phyloP scores from a whole-genome alignment of 73 alveolate species.

The Paramecium sonneborni region DNA sequence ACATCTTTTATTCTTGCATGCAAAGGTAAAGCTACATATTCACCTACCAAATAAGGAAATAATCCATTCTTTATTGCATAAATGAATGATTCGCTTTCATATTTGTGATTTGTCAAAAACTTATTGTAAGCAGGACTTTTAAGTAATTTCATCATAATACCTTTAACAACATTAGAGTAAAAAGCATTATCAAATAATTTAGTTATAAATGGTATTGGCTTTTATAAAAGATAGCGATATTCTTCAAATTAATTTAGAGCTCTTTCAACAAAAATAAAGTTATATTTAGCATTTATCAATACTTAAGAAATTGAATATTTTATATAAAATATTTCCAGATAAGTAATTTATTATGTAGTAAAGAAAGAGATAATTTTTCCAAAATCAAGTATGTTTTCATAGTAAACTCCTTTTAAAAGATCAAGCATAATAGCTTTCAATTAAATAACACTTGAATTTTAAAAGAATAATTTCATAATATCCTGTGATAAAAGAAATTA shows the following conservation, averaged over 20 bases:
- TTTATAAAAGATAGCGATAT: background rate
- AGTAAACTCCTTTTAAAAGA: background rate
- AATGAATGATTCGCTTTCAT: background rate
- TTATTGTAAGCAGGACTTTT: slow-evolving; percentile 44
- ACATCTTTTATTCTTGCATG: background rate
- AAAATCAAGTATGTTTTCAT: background rate
- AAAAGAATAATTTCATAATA: background rate
- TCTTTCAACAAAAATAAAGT: background rate
- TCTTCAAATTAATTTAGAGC: slow-evolving; percentile 34
- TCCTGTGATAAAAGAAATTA: background rate
- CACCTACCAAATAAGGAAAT: slow-evolving; percentile 47
- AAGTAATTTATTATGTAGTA: background rate
- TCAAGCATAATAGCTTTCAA: background rate
- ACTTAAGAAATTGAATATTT: background rate
- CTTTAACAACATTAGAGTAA: background rate
- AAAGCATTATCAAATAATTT: slow-evolving; percentile 27
- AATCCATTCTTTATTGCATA: background rate
- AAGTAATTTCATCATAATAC: background rate
- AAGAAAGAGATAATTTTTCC: background rate
- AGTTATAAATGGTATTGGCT: background rate
- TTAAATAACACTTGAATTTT: background rate
- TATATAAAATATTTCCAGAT: background rate
- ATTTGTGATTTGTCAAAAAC: background rate
- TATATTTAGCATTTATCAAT: background rate
- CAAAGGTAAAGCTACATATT: background rate